Conservation (phyloP, 2,329 filamentous ascomycete species). For the Xylariaceae sp. region DNA sequence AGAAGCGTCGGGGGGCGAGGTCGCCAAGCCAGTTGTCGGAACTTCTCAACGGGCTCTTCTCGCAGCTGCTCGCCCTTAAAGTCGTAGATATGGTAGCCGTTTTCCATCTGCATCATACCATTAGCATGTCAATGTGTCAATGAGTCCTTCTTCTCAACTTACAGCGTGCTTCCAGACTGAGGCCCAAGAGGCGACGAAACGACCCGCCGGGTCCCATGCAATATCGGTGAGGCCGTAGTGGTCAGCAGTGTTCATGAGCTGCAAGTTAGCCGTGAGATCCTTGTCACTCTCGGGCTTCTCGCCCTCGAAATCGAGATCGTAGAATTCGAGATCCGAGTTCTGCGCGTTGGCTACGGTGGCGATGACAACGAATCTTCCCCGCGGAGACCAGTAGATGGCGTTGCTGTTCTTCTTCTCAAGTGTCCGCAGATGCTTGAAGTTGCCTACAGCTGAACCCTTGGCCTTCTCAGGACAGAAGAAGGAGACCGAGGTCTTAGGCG, state of each 20-base stretch:
- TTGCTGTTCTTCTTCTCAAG: slow-evolving; percentile 99
- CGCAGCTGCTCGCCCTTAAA: slow-evolving; percentile 86
- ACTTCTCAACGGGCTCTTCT: slow-evolving; percentile 90
- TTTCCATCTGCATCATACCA: slow-evolving; percentile 74
- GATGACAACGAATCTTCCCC: slow-evolving; percentile 89
- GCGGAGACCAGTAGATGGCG: slow-evolving; percentile 97
- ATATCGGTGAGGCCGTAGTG: slow-evolving; percentile 98
- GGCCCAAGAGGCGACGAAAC: slow-evolving; percentile 89
- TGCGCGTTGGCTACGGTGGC: slow-evolving; percentile 90
- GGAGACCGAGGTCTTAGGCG: slow-evolving; percentile 87
- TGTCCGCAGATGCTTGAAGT: slow-evolving; percentile 94
- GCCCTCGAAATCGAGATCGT: slow-evolving; percentile 95
- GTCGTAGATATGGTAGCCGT: slow-evolving; percentile 96
- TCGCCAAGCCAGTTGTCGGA: slow-evolving; percentile 96
- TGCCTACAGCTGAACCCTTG: slow-evolving; percentile 75
- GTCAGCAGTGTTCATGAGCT: slow-evolving; percentile 87
- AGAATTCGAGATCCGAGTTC: slow-evolving; percentile 95
- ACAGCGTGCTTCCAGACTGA: slow-evolving; percentile 94
- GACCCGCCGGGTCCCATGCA: slow-evolving; percentile 95
- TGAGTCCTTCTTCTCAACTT: slow-evolving; percentile 39
- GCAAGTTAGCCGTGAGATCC: slow-evolving; percentile 88
- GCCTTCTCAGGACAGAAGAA: slow-evolving; percentile 97
- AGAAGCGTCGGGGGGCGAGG: slow-evolving; percentile 88
- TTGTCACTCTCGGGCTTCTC: slow-evolving; percentile 92
- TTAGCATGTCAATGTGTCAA: slow-evolving; percentile 7